These are phyloP conservation scores for Sungouiozyma ichnusensis DNA, from an alignment of 805 yeast genomes.

Conservation along the genomic window DNA sequence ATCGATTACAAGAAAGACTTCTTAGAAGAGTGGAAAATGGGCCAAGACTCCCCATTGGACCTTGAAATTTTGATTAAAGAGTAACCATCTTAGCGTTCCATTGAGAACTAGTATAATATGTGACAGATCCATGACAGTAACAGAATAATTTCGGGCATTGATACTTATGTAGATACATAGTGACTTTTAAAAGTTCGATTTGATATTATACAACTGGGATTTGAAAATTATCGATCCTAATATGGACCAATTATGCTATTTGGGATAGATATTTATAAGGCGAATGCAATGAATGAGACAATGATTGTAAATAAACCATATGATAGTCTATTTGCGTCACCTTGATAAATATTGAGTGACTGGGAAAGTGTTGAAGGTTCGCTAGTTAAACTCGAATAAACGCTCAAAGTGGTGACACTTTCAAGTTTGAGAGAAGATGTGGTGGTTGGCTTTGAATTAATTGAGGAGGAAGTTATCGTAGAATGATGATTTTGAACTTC, in stretches of 20 bases:
- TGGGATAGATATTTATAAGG: background rate
- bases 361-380: background rate
- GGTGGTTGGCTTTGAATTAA: background rate
- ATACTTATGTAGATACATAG: no score
- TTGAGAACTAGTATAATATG: no score
- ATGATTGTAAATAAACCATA: conserved; percentile 9
- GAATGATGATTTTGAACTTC: no score
- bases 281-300: conserved; percentile 6
- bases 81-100: no score
- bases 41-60: conserved; percentile 24
- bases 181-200: no score
- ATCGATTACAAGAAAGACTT: conserved; percentile 22
- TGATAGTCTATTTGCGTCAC: conserved; percentile 9
- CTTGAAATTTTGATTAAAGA: background rate
- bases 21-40: conserved; percentile 15
- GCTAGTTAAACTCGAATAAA: background rate
- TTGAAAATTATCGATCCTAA: background rate
- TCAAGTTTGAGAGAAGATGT: conserved; percentile 1
- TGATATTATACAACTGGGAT: background rate
- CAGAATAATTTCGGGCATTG: no score
- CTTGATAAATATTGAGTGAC: conserved; percentile 7
- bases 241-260: background rate
- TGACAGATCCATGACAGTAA: no score
- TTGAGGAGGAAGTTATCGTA: no score
- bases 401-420: background rate